Evolutionary conservation across 2,329 filamentous ascomycete species (phyloP).

Genomic region (Verticillium longisporum): DNA sequence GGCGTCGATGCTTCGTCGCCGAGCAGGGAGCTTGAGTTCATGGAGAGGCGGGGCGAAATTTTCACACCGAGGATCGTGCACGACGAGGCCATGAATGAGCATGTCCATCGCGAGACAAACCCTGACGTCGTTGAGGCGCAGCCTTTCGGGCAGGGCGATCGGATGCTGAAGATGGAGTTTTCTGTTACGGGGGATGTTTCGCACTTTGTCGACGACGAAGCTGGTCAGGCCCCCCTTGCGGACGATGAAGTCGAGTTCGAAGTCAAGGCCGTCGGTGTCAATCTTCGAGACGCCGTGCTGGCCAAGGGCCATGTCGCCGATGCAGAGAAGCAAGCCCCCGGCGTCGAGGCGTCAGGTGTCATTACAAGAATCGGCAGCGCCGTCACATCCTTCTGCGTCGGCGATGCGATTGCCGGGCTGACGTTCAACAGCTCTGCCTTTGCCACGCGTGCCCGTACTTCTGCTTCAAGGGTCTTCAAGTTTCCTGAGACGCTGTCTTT

Average conservation of each 20-base stretch:
- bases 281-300: slow-evolving; percentile 1
- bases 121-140: slow-evolving; percentile 18
- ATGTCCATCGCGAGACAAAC: slow-evolving; percentile 32
- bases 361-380: slow-evolving; percentile 20
- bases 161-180: slow-evolving; percentile 27
- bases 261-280: slow-evolving; percentile 14
- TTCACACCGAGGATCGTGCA: slow-evolving; percentile 32
- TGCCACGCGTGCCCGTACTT: slow-evolving; percentile 13
- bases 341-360: slow-evolving; percentile 21
- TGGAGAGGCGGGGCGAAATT: slow-evolving; percentile 28
- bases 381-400: slow-evolving; percentile 9
- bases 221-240: slow-evolving; percentile 1
- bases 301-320: slow-evolving; percentile 16
- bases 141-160: slow-evolving; percentile 28
- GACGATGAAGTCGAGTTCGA: slow-evolving; percentile 17
- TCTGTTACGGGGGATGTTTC: slow-evolving; percentile 27
- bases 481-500: slow-evolving; percentile 28
- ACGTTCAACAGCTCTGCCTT: slow-evolving; percentile 9
- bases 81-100: slow-evolving; percentile 32
- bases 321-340: slow-evolving; percentile 13
- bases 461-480: slow-evolving; percentile 6
- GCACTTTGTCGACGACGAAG: slow-evolving; percentile 29
- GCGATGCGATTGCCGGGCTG: slow-evolving; percentile 6
- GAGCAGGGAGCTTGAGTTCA: slow-evolving; percentile 33
- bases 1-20: slow-evolving; percentile 20